Evolutionary conservation across 2,329 filamentous ascomycete species (phyloP).

Genomic region (Dichotomopilus funicola): DNA sequence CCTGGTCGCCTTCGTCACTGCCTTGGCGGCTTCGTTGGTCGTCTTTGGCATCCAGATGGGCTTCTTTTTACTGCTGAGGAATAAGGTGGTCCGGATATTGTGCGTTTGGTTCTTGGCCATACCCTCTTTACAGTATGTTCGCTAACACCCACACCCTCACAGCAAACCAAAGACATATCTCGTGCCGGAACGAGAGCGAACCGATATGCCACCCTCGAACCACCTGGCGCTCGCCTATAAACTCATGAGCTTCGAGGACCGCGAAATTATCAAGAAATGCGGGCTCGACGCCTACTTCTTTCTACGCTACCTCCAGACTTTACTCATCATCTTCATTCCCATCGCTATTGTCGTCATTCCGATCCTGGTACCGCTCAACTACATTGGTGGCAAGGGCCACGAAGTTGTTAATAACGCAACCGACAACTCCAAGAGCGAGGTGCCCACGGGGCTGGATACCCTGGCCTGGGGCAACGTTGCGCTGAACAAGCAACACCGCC

Average conservation of each 20-base stretch:
- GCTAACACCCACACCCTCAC: constrained; percentile 11
- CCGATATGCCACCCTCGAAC: constrained; percentile 60
- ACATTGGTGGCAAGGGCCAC: constrained; percentile 60
- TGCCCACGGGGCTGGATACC: constrained; percentile 65
- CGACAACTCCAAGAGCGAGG: constrained; percentile 30
- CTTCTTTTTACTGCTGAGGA: constrained; percentile 69
- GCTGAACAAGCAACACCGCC: constrained; percentile 56
- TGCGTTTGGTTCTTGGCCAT: constrained; percentile 36
- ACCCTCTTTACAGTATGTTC: background rate
- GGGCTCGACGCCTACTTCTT: constrained; percentile 98
- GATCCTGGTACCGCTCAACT: constrained; percentile 80
- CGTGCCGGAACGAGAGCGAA: constrained; percentile 77
- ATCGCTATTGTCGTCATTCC: constrained; percentile 73
- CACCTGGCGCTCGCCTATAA: constrained; percentile 46
- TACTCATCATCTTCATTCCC: constrained; percentile 87
- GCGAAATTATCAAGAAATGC: constrained; percentile 89
- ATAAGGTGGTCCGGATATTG: constrained; percentile 79
- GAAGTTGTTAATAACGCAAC: constrained; percentile 38
- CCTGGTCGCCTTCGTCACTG: constrained; percentile 56
- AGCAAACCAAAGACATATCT: constrained; percentile 81
- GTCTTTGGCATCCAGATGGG: constrained; percentile 59
- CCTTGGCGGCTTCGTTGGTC: constrained; percentile 54
- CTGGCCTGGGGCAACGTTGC: constrained; percentile 85
- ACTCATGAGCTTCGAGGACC: constrained; percentile 62
- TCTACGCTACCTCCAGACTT: constrained; percentile 68